These are phyloP conservation scores for Anastatica hierochuntica DNA, from an alignment of 345 rosid species.

Conservation along the genomic window DNA sequence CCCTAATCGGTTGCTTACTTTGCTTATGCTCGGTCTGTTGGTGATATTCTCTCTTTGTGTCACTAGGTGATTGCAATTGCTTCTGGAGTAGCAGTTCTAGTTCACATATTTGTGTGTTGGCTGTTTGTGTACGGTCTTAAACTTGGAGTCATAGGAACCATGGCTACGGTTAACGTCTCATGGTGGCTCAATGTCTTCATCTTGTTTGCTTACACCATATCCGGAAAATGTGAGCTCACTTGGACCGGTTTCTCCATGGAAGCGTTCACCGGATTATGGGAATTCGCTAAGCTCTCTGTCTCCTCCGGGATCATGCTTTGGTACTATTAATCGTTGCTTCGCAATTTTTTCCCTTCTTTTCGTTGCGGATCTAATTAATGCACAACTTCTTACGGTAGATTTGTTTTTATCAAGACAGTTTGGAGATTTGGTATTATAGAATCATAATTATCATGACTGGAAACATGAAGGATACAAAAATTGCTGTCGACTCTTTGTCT, in stretches of 20 bases:
- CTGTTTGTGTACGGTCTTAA: constrained; percentile 40
- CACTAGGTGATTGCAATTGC: constrained; percentile 44
- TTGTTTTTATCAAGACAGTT: constrained; percentile 23
- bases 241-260: constrained; percentile 77
- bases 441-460: constrained; percentile 71
- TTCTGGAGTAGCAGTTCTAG: constrained; percentile 32
- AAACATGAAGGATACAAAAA: constrained; percentile 54
- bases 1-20: too few relatives aligned
- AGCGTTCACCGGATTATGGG: constrained; percentile 75
- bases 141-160: constrained; percentile 50
- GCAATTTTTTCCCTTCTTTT: too few relatives aligned
- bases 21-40: too few relatives aligned
- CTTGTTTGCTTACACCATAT: constrained; percentile 27
- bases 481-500: constrained; percentile 47
- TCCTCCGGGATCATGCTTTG: constrained; percentile 88
- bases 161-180: constrained; percentile 45
- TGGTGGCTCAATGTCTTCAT: constrained; percentile 63
- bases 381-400: neutral
- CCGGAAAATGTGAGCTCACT: constrained; percentile 16
- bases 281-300: constrained; percentile 56
- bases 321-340: constrained; percentile 25
- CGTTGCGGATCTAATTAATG: too few relatives aligned
- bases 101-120: constrained; percentile 56
- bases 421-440: constrained; percentile 42
- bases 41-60: neutral